phyloP scores from a whole-genome alignment of 108 stramenopile species.

The Aurantiochytrium sp. region DNA sequence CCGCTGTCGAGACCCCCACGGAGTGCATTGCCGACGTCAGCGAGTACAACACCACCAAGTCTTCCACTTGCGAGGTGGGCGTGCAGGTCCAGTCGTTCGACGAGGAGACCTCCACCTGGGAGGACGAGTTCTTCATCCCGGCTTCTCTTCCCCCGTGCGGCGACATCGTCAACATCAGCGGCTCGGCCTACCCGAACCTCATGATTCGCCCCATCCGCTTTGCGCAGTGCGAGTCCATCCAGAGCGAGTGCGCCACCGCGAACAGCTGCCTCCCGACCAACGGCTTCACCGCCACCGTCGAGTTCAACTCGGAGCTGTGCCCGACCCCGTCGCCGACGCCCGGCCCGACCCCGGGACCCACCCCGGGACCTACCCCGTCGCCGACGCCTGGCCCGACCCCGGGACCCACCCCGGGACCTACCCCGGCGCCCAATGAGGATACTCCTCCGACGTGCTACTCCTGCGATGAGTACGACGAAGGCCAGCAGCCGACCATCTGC shows the following conservation, averaged over 20 bases:
- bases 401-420: neutral
- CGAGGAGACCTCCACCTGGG: neutral
- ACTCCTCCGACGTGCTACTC: neutral
- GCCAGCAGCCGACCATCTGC: neutral
- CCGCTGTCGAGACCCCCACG: neutral
- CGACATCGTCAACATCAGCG: neutral
- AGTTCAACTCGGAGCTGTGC: neutral
- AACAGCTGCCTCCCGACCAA: neutral
- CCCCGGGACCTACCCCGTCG: neutral
- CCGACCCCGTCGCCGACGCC: neutral
- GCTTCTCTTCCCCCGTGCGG: neutral
- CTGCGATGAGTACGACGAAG: neutral
- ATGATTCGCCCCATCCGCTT: neutral
- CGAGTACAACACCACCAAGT: neutral
- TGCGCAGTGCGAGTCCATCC: neutral
- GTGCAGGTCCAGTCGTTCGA: neutral
- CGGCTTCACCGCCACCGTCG: neutral
- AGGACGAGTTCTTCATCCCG: conserved; percentile 9
- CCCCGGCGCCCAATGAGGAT: neutral
- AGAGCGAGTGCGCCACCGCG: neutral
- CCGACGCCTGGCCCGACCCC: neutral
- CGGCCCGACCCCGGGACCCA: neutral
- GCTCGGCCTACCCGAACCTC: neutral
- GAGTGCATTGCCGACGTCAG: neutral
- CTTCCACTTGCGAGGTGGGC: neutral